phyloP scores from a whole-genome alignment of 2,329 filamentous ascomycete genomes.

The Trichoderma semiorbis region DNA sequence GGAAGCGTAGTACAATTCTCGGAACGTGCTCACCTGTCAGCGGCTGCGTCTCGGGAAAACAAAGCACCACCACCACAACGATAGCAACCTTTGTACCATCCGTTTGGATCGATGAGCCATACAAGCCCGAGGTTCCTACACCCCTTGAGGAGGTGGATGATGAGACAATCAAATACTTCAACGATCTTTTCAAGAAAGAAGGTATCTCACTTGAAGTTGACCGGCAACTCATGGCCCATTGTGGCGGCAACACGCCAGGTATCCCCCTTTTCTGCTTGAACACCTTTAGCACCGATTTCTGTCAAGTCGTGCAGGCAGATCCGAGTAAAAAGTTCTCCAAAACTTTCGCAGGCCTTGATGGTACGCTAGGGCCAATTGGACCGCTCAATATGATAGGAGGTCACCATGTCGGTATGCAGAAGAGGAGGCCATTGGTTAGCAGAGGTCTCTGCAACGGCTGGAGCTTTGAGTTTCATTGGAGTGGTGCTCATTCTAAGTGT shows the following conservation, averaged over 20 bases:
- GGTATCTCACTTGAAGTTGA: not conserved
- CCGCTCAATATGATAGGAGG: not conserved
- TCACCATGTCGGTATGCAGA: not conserved
- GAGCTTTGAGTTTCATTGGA: not conserved
- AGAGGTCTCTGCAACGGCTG: not conserved
- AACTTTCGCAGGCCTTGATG: not conserved
- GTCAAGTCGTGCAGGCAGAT: not conserved
- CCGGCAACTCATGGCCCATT: not conserved
- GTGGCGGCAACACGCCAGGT: not conserved
- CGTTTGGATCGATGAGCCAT: not conserved
- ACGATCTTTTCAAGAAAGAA: not conserved
- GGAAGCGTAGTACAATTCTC: not conserved
- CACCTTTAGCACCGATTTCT: not conserved
- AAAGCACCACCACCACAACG: not conserved
- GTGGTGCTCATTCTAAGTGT: not conserved
- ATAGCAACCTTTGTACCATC: not conserved
- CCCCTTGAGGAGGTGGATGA: not conserved
- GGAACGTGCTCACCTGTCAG: not conserved
- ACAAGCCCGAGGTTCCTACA: not conserved
- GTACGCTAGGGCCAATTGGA: not conserved
- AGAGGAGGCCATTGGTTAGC: not conserved
- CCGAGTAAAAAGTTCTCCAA: not conserved
- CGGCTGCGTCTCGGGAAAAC: not conserved
- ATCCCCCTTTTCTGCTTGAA: not conserved
- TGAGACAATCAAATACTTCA: not conserved